phyloP scores from a whole-genome alignment of 805 yeast species.

The Spathaspora passalidarum region DNA sequence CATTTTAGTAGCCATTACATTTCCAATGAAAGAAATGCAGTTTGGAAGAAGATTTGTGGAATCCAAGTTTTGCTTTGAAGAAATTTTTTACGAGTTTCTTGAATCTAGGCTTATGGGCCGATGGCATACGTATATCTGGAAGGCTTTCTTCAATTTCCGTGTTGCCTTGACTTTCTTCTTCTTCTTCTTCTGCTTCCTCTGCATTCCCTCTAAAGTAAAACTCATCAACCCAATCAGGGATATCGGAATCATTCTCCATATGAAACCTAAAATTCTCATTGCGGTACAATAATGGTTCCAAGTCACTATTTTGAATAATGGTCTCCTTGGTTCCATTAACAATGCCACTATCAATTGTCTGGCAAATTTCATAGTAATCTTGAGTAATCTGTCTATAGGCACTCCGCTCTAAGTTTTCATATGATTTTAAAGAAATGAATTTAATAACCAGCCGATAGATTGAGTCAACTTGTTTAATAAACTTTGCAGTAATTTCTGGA shows the following conservation, averaged over 20 bases:
- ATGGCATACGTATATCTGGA: background rate
- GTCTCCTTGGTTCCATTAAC: background rate
- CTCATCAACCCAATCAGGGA: constrained; percentile 2
- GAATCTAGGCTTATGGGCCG: background rate
- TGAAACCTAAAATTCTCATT: background rate
- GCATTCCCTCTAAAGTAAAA: background rate
- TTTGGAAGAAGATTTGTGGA: background rate
- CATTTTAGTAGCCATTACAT: background rate
- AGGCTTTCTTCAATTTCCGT: background rate
- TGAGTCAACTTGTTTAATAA: background rate
- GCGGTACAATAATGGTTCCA: background rate
- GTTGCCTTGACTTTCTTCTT: background rate
- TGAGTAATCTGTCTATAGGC: background rate
- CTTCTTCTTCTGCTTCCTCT: constrained; percentile 2
- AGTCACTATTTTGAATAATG: constrained; percentile 1
- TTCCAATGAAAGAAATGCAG: background rate
- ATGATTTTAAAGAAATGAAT: no score
- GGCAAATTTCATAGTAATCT: background rate
- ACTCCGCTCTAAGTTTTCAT: background rate
- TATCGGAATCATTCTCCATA: background rate
- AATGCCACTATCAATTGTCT: background rate
- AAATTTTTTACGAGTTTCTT: background rate
- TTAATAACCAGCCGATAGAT: background rate
- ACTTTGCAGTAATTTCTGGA: background rate
- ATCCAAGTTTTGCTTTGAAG: background rate